Base-by-base conservation (phyloP, 306 rosid genomes). In the Vigna mungo region DNA sequence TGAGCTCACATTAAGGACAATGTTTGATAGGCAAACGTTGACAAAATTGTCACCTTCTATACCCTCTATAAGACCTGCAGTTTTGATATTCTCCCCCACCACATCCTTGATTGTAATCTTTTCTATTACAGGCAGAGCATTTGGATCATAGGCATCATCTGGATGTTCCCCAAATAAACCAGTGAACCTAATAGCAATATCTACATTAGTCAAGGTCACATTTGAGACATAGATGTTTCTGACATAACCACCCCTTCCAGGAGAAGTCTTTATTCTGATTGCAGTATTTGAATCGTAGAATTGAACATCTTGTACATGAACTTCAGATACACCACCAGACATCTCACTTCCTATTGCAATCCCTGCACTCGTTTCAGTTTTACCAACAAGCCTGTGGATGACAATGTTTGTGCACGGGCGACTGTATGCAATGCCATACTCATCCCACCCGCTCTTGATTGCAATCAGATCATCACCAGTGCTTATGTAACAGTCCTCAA, bases 371-470 rank as follows among this genome's bases (percentile, higher is more conserved):
- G 75, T 70, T 72, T 21, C 76, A 59, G 91, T 82, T 83, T 39
- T 78, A 14, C 97, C 91, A 1, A 72, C 37, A 9, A 92, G 84
- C 81, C 97, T 78, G 66, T 59, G 82, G 70, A 92, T 87, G 71
- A 75, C 62, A 12, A 92, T 88, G 76, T 88, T 86, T 69, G 81
- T 85, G 82, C 93, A 85, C 3, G 97, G 97, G 27, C 87, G 91
- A 47, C 87, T 91, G 15, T 78, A 89, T 20, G 87, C 83, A 64
- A 83, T 89, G 71, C 97, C 97, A 70, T 88, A 89, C 83, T 92
- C 91, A 66, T 92, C 97, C 97, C 97, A 92, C 20, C 97, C 97
- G 51, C 93, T 92, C 83, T 92, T 92, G 77, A 92, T 88, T 61
- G 95, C 86, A 55, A 92, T 86, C 72, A 89, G 78, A 81, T 92